phyloP scores from a whole-genome alignment of 2,329 filamentous ascomycete species.

The Colletotrichum somersetense region DNA sequence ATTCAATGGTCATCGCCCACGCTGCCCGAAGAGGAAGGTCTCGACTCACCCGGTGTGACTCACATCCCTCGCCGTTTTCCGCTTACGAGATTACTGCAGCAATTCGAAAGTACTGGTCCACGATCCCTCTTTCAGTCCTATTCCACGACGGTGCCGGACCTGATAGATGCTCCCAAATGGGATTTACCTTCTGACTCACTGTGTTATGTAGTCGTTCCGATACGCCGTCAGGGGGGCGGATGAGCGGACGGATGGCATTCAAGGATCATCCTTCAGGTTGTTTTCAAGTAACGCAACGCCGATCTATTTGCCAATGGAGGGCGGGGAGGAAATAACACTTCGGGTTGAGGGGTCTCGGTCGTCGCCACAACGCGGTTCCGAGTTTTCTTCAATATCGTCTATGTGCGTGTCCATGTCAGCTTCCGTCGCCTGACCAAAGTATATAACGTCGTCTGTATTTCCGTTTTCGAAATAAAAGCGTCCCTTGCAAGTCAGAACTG shows the following conservation, averaged over 20 bases:
- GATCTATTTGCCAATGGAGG: constrained; percentile 22
- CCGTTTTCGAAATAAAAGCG: background rate
- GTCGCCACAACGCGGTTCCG: background rate
- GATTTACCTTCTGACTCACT: constrained; percentile 23
- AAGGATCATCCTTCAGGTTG: background rate
- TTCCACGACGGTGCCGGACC: background rate
- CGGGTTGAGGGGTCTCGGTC: background rate
- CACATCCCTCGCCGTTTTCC: background rate
- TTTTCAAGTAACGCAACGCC: background rate
- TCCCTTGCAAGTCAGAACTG: background rate
- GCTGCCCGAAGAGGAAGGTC: constrained; percentile 34
- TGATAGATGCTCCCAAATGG: background rate
- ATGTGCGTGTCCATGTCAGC: background rate
- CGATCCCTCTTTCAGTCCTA: background rate
- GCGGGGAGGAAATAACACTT: background rate
- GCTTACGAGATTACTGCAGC: background rate
- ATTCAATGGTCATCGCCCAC: constrained; percentile 29
- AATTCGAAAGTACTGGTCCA: background rate
- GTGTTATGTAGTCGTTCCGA: background rate
- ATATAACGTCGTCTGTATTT: background rate
- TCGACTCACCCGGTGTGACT: constrained; percentile 22
- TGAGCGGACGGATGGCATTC: constrained; percentile 1
- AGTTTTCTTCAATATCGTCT: background rate
- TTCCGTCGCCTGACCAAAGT: background rate
- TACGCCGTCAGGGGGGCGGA: background rate